Base-by-base conservation (phyloP, 2,329 filamentous ascomycete genomes). In the Monosporascus sp. region DNA sequence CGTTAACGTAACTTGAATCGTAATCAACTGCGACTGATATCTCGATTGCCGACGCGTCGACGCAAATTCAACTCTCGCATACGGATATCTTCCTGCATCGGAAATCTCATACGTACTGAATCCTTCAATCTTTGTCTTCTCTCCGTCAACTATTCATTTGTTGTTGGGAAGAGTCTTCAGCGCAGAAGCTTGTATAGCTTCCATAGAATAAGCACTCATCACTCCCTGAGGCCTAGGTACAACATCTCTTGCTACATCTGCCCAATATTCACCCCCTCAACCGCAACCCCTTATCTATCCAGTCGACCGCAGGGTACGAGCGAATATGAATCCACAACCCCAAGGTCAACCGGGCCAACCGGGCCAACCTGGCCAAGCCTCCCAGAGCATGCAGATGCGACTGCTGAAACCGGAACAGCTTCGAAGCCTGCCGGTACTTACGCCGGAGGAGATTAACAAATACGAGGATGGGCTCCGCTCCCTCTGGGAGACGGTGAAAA, bases 381-480 rank as follows among this genome's bases (percentile, higher is more conserved):
- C 22, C 31, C 48, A 31, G 47, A 48, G 14, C 52, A 54, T 41
- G 26, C 45, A 20, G 40, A 40, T 14, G 35, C 46, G 58, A 5
- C 58, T 64, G 19, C 71, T 73, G 37, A 72, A 74, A 37, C 79
- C 81, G 0, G 73, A 76, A 37, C 74, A 78, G 50, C 83, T 84
- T 65, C 73, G 76, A 37, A 72, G 57, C 6, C 71, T 84, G 3
- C 70, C 70, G 2, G 74, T 76, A 40, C 70, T 87, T 3, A 77
- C 70, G 26, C 72, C 78, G 1, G 74, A 79, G 1, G 84, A 87
- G 53, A 82, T 80, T 60, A 60, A 60, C 2, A 84, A 83, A 60
- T 87, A 85, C 59, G 81, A 85, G 59, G 68, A 72, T 2, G 83
- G 83, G 1, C 70, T 87, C 0, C 71, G 74, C 9, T 63, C 70